These are phyloP conservation scores for Amauroascus niger DNA, from an alignment of 2,329 filamentous ascomycete species.

Conservation along the genomic window DNA sequence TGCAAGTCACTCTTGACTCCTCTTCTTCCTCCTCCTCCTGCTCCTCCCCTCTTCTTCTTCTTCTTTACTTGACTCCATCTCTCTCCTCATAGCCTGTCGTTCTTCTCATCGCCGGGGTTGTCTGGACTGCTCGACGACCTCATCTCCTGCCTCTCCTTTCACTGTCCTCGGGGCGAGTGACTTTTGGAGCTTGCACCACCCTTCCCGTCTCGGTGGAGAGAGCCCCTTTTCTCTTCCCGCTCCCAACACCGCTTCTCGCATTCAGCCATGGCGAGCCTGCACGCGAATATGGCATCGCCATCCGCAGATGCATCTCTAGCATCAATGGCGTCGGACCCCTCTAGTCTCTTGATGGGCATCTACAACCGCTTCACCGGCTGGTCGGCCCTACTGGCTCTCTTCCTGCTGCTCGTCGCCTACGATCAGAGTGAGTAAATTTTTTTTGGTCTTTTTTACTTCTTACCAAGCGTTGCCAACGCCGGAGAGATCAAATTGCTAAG, in stretches of 20 bases:
- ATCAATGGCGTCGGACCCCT: slow-evolving; percentile 41
- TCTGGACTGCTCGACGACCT: neutral
- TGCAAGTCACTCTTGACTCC: neutral
- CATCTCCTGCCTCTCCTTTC: neutral
- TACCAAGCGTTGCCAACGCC: no score
- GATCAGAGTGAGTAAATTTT: slow-evolving; percentile 83
- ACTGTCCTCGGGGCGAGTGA: neutral
- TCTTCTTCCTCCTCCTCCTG: neutral
- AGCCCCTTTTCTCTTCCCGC: neutral
- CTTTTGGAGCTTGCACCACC: neutral
- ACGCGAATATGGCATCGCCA: slow-evolving; percentile 59
- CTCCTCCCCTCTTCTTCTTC: neutral
- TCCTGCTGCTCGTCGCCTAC: slow-evolving; percentile 66
- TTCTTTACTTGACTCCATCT: no score
- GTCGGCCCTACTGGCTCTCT: slow-evolving; percentile 59
- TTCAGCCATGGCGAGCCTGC: slow-evolving; percentile 43
- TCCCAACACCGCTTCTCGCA: neutral
- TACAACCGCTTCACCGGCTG: slow-evolving; percentile 53
- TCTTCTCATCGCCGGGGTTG: neutral
- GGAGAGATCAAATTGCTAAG: no score
- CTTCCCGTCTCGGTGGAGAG: neutral
- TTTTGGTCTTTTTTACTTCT: no score
- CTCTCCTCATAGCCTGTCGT: neutral
- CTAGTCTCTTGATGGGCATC: slow-evolving; percentile 45
- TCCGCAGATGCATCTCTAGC: slow-evolving; percentile 53